Evolutionary conservation across 163 green algal genomes (phyloP).

Genomic region (Chlorella variabilis): DNA sequence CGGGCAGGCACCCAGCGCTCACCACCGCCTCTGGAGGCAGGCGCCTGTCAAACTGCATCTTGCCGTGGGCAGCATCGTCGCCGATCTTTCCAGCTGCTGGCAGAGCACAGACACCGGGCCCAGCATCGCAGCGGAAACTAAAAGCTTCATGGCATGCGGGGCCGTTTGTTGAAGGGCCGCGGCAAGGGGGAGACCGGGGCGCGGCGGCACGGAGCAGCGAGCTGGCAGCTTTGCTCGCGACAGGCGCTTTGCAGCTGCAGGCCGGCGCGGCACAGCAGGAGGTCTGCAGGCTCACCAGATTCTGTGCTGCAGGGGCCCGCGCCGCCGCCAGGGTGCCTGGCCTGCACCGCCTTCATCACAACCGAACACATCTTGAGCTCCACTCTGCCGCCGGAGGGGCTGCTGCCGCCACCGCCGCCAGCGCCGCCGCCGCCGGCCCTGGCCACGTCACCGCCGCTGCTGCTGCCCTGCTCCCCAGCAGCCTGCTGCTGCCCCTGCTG

Average conservation of each 20-base stretch:
- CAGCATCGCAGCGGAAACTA: no score
- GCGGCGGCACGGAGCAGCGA: no score
- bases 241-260: no score
- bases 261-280: neutral
- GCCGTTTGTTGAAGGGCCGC: no score
- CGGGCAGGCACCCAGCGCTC: neutral
- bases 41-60: slow-evolving; percentile 36
- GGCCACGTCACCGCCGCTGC: neutral
- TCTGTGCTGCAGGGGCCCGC: neutral
- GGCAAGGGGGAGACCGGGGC: no score
- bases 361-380: slow-evolving; percentile 49
- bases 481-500: no score
- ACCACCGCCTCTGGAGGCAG: slow-evolving; percentile 40
- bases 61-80: slow-evolving; percentile 34
- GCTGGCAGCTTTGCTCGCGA: no score
- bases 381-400: slow-evolving; percentile 8
- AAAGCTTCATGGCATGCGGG: no score
- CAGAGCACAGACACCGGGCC: no score
- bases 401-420: no score
- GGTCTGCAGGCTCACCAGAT: neutral
- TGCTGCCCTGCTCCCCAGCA: neutral
- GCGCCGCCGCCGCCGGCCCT: neutral
- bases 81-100: slow-evolving; percentile 55
- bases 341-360: slow-evolving; percentile 74
- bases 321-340: neutral